Conservation (phyloP, 257 asterid genomes). For the Verbena officinalis region DNA sequence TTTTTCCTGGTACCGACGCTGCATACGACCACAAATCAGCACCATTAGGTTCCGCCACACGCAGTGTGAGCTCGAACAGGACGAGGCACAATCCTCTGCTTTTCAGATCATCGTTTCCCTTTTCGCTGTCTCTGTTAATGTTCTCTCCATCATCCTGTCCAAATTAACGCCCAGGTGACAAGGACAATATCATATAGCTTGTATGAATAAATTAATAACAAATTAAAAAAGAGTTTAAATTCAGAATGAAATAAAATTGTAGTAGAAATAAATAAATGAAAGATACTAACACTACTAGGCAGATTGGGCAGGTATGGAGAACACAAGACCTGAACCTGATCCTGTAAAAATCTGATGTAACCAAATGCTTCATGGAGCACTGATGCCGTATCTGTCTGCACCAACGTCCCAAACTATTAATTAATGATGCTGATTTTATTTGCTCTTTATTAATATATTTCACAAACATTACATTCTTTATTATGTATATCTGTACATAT, state of each 20-base stretch:
- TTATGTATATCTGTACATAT: no score
- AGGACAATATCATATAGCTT: no score
- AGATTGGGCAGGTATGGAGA: slow-evolving; percentile 72
- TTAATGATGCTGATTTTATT: no score
- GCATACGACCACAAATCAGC: slow-evolving; percentile 88
- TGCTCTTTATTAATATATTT: no score
- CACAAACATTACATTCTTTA: no score
- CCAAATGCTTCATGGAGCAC: slow-evolving; percentile 92
- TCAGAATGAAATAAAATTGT: no score
- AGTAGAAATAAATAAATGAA: background rate
- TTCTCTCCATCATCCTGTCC: slow-evolving; percentile 35
- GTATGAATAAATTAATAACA: no score
- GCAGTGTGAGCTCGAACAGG: slow-evolving; percentile 62
- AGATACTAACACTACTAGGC: slow-evolving; percentile 29
- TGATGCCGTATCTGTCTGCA: slow-evolving; percentile 92
- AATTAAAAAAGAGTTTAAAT: background rate
- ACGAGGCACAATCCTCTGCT: slow-evolving; percentile 85
- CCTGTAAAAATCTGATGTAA: slow-evolving; percentile 84
- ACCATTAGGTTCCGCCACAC: slow-evolving; percentile 68
- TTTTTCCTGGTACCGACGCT: no score
- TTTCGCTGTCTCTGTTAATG: slow-evolving; percentile 20
- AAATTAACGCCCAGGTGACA: background rate
- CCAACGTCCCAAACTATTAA: no score
- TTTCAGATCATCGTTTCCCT: slow-evolving; percentile 49
- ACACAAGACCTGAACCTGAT: slow-evolving; percentile 83